Base-by-base conservation (phyloP, 192 early-diverging fungal species). In the Backusella sp. region DNA sequence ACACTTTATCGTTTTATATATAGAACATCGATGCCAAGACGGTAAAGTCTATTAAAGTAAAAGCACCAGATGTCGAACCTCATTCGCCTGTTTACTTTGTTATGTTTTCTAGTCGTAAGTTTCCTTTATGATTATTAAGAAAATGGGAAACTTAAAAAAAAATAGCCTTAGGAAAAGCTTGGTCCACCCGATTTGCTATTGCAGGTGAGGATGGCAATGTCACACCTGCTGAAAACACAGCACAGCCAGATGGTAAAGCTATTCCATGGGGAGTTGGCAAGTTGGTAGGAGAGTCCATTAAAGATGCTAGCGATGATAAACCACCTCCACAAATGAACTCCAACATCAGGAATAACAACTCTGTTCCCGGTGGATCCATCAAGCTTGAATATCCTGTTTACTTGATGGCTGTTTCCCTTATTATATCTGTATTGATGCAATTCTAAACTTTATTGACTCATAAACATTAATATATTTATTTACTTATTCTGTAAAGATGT, bases 131-230 rank as follows among this genome's bases (percentile, higher is more conserved):
- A 14, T 19, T 35, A 4, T 26, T 11, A 15, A 14, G 19, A 44
- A 30, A 30, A 23, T 30, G 1, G 7, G 37, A 5, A 44, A n/a
- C 21, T 6, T 8, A 67, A 11, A 56, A 52, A 14, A 72, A 37
- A 26, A 41, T 17, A 44, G 56, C 56, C 23, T 12, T 12, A 3
- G 56, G 56, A 52, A 30, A 59, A 6, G 66, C 74, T 12, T 82
- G 81, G 81, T 79, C 81, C 28, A 76, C 77, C 19, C 74, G 81
- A 36, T 82, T 82, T 46, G 74, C 71, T 44, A 82, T 82, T 28
- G 35, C 59, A 37, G 76, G 59, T 19, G 11, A 68, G 15, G 74
- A 79, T 68, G 77, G 77, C 26, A 15, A 39, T 8, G 34, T 52
- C 23, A 28, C 36, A 30, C 23, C 73, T 8, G 73, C 81, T 49